A percentile compares a stretch with the other conserved stretches of the same genome.
phyloP scores from a whole-genome alignment of 495 filamentous ascomycete genomes.

The Lindgomyces ingoldianus region DNA sequence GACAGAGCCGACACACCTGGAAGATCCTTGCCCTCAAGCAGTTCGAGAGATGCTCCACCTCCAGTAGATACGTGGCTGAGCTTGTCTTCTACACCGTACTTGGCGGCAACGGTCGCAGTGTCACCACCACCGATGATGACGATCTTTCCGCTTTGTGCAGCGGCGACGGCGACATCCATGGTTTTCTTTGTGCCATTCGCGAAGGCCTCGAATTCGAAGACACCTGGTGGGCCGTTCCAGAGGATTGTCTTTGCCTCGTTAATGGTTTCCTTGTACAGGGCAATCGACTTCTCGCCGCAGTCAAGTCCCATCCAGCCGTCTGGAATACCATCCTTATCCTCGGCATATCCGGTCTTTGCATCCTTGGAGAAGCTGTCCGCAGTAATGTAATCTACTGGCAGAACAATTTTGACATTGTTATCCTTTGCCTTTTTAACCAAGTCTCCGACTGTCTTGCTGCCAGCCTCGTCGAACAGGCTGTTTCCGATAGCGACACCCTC shows the following conservation, averaged over 20 bases:
- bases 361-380: slow-evolving; percentile 92
- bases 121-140: slow-evolving; percentile 99
- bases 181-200: slow-evolving; percentile 86
- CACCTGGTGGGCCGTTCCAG: slow-evolving; percentile 95
- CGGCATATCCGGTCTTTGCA: slow-evolving; percentile 77
- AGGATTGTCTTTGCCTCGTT: slow-evolving; percentile 90
- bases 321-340: slow-evolving; percentile 85
- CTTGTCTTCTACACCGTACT: slow-evolving; percentile 94
- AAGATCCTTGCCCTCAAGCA: slow-evolving; percentile 95
- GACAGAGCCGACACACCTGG: slow-evolving; percentile 93
- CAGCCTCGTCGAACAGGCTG: slow-evolving; percentile 91
- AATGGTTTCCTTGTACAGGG: slow-evolving; percentile 84
- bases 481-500: slow-evolving; percentile 87
- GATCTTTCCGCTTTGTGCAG: slow-evolving; percentile 76
- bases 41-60: slow-evolving; percentile 90
- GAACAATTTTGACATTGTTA: slow-evolving; percentile 88
- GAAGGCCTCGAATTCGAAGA: slow-evolving; percentile 96
- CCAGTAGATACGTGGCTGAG: slow-evolving; percentile 97
- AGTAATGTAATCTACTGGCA: slow-evolving; percentile 93
- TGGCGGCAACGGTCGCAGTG: slow-evolving; percentile 95
- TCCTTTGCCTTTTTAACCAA: slow-evolving; percentile 95
- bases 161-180: slow-evolving; percentile 80
- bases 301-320: slow-evolving; percentile 98
- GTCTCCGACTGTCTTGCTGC: slow-evolving; percentile 85
- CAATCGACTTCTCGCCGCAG: slow-evolving; percentile 81